Percentiles rank a stretch among this genome's conserved stretches.
These are phyloP conservation scores for Aspergillus quadrilineatus DNA, from an alignment of 2,329 filamentous ascomycete genomes.

Conservation along the genomic window DNA sequence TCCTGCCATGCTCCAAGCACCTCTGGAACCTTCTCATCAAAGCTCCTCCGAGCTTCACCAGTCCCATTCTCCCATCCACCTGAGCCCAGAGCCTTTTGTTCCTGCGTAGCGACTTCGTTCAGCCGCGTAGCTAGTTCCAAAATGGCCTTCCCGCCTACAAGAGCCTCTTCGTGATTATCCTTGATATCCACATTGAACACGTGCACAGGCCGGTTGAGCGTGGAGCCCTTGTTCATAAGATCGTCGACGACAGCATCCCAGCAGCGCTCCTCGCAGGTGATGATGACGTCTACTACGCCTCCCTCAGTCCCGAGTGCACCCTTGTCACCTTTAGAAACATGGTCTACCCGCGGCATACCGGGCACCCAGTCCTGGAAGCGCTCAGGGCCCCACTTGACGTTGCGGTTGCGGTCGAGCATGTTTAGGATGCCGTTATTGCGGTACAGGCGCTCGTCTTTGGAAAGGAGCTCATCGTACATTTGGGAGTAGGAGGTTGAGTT, in stretches of 20 bases:
- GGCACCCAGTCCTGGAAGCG: constrained; percentile 97
- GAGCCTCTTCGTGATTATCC: constrained; percentile 95
- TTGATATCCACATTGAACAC: constrained; percentile 98
- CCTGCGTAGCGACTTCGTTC: constrained; percentile 76
- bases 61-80: constrained; percentile 68
- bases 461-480: constrained; percentile 87
- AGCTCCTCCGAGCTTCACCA: constrained; percentile 67
- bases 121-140: constrained; percentile 83
- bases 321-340: constrained; percentile 66
- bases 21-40: constrained; percentile 91
- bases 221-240: constrained; percentile 77
- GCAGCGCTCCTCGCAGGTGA: constrained; percentile 96
- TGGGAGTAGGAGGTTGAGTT: constrained; percentile 93
- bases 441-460: constrained; percentile 85
- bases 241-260: constrained; percentile 98
- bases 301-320: constrained; percentile 80
- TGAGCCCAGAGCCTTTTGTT: constrained; percentile 65
- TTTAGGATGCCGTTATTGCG: constrained; percentile 88
- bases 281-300: constrained; percentile 87
- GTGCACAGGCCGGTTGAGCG: constrained; percentile 89
- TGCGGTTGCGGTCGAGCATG: constrained; percentile 90
- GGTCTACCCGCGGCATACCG: constrained; percentile 76
- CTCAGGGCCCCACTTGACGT: constrained; percentile 92
- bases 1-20: constrained; percentile 93
- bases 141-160: constrained; percentile 86